Base-by-base conservation (phyloP, 192 early-diverging fungal species). In the Gorgonomyces haynaldii region DNA sequence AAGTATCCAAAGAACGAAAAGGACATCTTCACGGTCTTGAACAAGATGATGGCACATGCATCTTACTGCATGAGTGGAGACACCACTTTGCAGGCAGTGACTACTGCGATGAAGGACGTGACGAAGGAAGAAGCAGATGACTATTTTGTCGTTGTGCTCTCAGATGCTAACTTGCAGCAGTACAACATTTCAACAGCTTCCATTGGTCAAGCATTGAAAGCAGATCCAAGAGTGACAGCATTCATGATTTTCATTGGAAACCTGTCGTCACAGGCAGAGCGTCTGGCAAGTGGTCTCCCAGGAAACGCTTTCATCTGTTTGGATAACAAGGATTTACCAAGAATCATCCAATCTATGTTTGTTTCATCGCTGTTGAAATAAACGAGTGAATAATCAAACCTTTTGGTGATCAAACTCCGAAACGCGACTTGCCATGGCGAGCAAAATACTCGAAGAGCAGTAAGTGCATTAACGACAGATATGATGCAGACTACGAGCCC, bases 191-290 rank as follows among this genome's bases (percentile, higher is more conserved):
- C 67, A 16, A 81, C 85, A 10, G 62, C 68, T 16, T 69, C 72
- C 31, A 65, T 85, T 46, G 3, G 22, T 10, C 17, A 19, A 81
- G 81, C 71, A 34, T 59, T 88, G 41, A 75, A 81, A 41, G 66
- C 77, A 12, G 80, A 85, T 53, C 73, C 84, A 34, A 60, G 70
- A 19, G 80, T 88, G 12, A 83, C 80, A 35, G 67, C 81, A 13
- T 76, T 72, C 29, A 83, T 88, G 62, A 78, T 88, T 45, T 88
- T 88, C 46, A 86, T 88, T 58, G 86, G 86, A 21, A 78, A 78
- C 2, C 52, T 88, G n/a, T 67, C 73, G 8, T 75, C 81, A 47
- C 81, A 86, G 53, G 86, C 84, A 2, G 79, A 71, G 32, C 66
- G 70, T 59, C 51, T 42, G 12, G 44, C 20, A 19, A 21, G 1